Evolutionary conservation across 148 eudicot species (phyloP).

Genomic region (Rhododendron molle): DNA sequence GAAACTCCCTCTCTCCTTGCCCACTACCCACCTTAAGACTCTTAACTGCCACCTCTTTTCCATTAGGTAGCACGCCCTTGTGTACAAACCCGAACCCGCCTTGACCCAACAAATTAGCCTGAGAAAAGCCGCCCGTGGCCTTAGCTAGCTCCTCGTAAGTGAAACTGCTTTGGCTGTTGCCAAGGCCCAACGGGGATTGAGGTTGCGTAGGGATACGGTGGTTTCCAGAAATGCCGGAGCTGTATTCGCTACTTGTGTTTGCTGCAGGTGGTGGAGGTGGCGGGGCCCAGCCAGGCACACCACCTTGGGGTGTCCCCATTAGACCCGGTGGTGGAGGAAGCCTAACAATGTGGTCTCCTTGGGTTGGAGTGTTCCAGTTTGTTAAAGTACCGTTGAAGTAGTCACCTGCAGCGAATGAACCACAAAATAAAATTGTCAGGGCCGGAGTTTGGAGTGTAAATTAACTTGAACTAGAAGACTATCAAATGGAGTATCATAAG

Average conservation of each 20-base stretch:
- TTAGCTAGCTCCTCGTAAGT: slow-evolving; percentile 33
- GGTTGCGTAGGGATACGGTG: neutral
- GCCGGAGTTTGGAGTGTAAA: neutral
- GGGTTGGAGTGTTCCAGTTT: slow-evolving; percentile 3
- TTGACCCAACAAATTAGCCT: slow-evolving; percentile 32
- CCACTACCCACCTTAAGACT: slow-evolving; percentile 46
- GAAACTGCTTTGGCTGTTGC: slow-evolving; percentile 26
- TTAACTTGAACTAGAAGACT: neutral
- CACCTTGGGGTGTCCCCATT: slow-evolving; percentile 21
- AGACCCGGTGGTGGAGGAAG: slow-evolving; percentile 21
- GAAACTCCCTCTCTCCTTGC: slow-evolving; percentile 57
- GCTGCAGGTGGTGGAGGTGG: neutral
- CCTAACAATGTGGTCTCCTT: slow-evolving; percentile 23
- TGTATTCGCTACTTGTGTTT: slow-evolving; percentile 16
- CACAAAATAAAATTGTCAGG: neutral
- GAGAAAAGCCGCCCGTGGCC: slow-evolving; percentile 34
- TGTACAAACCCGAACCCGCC: slow-evolving; percentile 47
- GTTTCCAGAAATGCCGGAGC: slow-evolving; percentile 11
- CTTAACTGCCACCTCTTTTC: slow-evolving; percentile 44
- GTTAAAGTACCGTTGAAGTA: neutral
- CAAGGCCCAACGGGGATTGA: slow-evolving; percentile 9
- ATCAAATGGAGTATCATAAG: neutral
- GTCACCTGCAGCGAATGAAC: neutral
- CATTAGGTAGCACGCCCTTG: slow-evolving; percentile 41
- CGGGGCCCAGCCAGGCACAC: slow-evolving; percentile 14